These are phyloP conservation scores for Zygotorulaspora chibaensis DNA, from an alignment of 805 yeast genomes.

Conservation along the genomic window DNA sequence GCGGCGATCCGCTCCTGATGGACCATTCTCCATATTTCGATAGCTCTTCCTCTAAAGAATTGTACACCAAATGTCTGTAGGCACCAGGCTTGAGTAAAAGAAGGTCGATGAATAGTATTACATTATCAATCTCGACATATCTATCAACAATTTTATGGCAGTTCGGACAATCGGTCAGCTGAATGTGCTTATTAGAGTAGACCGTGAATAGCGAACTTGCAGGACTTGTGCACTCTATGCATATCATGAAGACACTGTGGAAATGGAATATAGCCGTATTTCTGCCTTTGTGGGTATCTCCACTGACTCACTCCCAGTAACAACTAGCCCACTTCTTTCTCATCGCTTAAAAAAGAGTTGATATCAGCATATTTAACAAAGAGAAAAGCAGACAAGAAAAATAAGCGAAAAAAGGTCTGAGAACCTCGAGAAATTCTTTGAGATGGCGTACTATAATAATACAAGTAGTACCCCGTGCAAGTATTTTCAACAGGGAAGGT, in stretches of 20 bases:
- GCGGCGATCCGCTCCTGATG: conserved; percentile 2
- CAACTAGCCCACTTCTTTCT: neutral
- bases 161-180: conserved; percentile 66
- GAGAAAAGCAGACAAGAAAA: neutral
- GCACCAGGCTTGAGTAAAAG: conserved; percentile 83
- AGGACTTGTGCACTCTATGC: conserved; percentile 78
- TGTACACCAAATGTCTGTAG: conserved; percentile 80
- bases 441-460: conserved; percentile 9
- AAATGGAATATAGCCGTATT: too few relatives aligned
- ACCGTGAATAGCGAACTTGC: conserved; percentile 62
- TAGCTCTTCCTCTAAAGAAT: conserved; percentile 40
- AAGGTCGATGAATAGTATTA: conserved; percentile 77
- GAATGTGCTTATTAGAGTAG: conserved; percentile 74
- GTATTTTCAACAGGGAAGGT: conserved; percentile 41
- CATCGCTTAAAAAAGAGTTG: neutral
- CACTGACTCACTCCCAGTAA: neutral
- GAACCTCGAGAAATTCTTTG: neutral
- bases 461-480: conserved; percentile 38
- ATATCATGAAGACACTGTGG: conserved; percentile 53
- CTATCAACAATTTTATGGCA: conserved; percentile 81
- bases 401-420: neutral
- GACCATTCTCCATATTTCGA: conserved; percentile 16
- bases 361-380: neutral
- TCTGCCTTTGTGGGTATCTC: neutral
- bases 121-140: conserved; percentile 86